Percentiles rank a stretch among this genome's conserved stretches.
phyloP scores from a whole-genome alignment of 257 asterid species.

The Solanum pennellii region DNA sequence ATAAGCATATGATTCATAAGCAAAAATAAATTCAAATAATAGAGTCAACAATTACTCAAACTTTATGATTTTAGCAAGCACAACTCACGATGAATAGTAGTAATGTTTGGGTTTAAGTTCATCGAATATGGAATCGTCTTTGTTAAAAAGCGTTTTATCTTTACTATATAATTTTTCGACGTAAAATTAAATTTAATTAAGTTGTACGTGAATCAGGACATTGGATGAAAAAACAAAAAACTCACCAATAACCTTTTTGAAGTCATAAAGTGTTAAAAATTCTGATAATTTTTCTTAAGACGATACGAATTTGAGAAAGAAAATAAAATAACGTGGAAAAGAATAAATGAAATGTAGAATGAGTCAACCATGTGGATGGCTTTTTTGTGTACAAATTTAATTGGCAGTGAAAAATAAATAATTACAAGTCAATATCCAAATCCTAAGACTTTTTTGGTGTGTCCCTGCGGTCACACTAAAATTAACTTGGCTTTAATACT shows the following conservation, averaged over 20 bases:
- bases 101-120: too few relatives aligned
- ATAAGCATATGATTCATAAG: background rate
- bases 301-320: background rate
- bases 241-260: background rate
- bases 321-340: background rate
- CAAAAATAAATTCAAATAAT: background rate
- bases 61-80: background rate
- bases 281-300: background rate
- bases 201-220: accelerated
- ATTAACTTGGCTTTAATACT: background rate
- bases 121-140: accelerated
- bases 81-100: background rate
- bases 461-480: background rate
- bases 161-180: accelerated
- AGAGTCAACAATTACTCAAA: background rate
- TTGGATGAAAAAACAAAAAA: too few relatives aligned
- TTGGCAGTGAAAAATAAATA: background rate
- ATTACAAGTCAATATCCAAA: background rate
- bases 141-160: too few relatives aligned
- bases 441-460: background rate
- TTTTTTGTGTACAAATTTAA: background rate
- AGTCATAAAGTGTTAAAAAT: background rate
- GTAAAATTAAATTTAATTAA: too few relatives aligned
- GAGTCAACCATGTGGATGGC: background rate
- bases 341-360: background rate